Conservation (phyloP, 345 rosid genomes). For the Ailanthus altissimus region DNA sequence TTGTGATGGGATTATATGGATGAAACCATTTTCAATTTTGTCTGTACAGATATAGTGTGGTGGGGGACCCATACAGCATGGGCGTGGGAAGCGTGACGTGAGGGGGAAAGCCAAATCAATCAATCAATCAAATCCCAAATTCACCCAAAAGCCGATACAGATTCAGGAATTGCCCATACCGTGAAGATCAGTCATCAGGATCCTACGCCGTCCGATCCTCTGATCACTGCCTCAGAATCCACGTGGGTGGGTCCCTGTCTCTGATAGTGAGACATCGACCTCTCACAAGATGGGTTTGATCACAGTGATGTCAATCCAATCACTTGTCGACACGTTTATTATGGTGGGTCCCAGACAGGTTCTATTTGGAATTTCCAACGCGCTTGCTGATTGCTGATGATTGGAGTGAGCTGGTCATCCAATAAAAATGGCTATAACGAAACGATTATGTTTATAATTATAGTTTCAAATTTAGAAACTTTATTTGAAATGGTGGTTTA, state of each 20-base stretch:
- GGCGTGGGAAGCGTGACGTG: conserved; percentile 34
- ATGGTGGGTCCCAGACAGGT: background rate
- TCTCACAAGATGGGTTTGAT: background rate
- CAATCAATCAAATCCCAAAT: background rate
- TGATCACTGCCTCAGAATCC: conserved; percentile 7
- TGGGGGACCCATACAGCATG: conserved; percentile 21
- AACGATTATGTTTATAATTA: too few species aligned
- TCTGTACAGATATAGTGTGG: background rate
- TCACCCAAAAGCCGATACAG: background rate
- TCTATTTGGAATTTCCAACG: background rate
- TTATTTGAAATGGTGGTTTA: too few species aligned
- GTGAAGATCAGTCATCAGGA: conserved; percentile 11
- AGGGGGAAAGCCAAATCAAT: conserved; percentile 6
- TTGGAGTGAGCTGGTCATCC: background rate
- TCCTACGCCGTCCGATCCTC: conserved; percentile 24
- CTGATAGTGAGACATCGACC: conserved; percentile 16
- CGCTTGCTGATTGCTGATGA: background rate
- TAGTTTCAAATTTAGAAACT: too few species aligned
- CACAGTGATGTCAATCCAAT: background rate
- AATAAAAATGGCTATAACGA: background rate
- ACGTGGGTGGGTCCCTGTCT: conserved; percentile 29
- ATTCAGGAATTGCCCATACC: conserved; percentile 6
- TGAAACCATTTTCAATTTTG: too few species aligned
- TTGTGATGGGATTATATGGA: background rate
- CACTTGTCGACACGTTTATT: background rate